Conservation (phyloP, 2,329 filamentous ascomycete species). For the Ceratocystis smalleyi region DNA sequence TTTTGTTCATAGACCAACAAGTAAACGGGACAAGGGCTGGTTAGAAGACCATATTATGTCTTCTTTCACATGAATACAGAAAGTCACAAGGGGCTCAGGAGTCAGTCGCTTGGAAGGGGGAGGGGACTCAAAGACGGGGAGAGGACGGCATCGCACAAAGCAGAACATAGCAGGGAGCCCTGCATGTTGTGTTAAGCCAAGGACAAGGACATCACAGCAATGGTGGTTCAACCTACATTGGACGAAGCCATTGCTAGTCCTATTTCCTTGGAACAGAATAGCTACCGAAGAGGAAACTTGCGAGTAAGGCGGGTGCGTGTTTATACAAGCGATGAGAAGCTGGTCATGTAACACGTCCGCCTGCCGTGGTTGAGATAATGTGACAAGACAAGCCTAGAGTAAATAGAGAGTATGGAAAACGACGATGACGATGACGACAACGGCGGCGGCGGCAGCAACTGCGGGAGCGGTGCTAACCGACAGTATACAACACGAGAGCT, state of each 20-base stretch:
- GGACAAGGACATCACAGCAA: slow-evolving; percentile 17
- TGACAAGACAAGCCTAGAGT: slow-evolving; percentile 4
- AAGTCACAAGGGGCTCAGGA: background rate
- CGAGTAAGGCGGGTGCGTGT: slow-evolving; percentile 11
- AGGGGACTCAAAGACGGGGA: background rate
- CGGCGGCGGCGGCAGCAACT: background rate
- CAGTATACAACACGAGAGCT: background rate
- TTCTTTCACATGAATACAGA: background rate
- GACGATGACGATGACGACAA: background rate
- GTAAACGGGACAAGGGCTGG: background rate
- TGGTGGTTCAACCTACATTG: slow-evolving; percentile 17
- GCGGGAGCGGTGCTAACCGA: background rate
- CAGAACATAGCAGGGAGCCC: slow-evolving; percentile 1
- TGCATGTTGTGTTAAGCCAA: slow-evolving; percentile 13
- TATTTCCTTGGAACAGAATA: slow-evolving; percentile 17
- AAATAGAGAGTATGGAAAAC: background rate
- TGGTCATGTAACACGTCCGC: slow-evolving; percentile 5
- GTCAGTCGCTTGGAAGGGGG: background rate
- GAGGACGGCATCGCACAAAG: slow-evolving; percentile 7
- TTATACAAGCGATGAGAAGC: background rate
- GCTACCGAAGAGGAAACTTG: slow-evolving; percentile 16
- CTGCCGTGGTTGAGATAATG: background rate
- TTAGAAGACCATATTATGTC: background rate
- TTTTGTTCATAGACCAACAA: slow-evolving; percentile 12
- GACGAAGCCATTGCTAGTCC: slow-evolving; percentile 18